Percentiles rank a stretch among this genome's conserved stretches.
These are phyloP conservation scores for Dothideomycetidae sp. DNA, from an alignment of 2,329 filamentous ascomycete species.

Conservation along the genomic window DNA sequence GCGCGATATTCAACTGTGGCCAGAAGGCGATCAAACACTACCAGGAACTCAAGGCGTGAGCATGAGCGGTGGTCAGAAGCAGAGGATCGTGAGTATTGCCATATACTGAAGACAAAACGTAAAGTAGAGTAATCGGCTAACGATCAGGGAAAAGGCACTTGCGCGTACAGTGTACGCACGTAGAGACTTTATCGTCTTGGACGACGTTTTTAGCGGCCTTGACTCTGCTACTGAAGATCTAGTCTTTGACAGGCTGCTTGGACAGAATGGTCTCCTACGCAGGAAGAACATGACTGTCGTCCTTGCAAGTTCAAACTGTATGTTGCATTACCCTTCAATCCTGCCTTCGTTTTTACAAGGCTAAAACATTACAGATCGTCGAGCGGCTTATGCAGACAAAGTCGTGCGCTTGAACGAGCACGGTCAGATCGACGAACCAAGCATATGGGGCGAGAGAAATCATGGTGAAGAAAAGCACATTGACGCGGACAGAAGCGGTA, in stretches of 20 bases:
- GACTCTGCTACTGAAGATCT: conserved; percentile 35
- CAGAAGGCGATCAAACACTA: conserved; percentile 30
- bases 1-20: conserved; percentile 28
- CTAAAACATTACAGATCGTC: neutral
- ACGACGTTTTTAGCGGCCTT: conserved; percentile 38
- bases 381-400: neutral
- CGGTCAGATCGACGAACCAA: neutral
- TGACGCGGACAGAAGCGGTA: neutral
- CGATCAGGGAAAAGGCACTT: conserved; percentile 25
- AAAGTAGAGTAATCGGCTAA: no score
- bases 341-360: neutral
- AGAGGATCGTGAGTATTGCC: conserved; percentile 29
- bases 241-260: conserved; percentile 34
- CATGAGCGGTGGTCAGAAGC: conserved; percentile 39
- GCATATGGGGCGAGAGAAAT: neutral
- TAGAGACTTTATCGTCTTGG: conserved; percentile 35
- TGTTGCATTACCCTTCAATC: neutral
- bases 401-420: neutral
- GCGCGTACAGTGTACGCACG: conserved; percentile 40
- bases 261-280: conserved; percentile 31
- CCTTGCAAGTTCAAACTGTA: conserved; percentile 18
- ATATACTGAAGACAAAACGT: no score
- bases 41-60: conserved; percentile 38
- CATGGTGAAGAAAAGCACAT: neutral
- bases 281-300: conserved; percentile 28